Percentiles rank a stretch among this genome's conserved stretches.
phyloP scores from a whole-genome alignment of 1,284 basidiomycete genomes.

The Mycena sp. region DNA sequence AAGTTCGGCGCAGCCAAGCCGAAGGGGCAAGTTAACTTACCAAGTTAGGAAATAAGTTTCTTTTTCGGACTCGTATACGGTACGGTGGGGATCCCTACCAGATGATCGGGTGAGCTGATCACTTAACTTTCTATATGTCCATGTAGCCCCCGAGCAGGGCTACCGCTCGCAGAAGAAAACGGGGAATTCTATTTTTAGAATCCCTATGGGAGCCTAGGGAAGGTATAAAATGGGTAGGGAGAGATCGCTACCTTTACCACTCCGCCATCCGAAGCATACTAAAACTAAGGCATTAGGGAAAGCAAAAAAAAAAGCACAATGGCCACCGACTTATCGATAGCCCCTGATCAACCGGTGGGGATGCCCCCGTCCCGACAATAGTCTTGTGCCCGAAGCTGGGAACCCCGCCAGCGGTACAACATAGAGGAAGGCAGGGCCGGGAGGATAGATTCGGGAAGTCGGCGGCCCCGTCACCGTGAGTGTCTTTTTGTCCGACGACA shows the following conservation, averaged over 20 bases:
- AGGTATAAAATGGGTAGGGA: too few relatives aligned
- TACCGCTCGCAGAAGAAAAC: too few relatives aligned
- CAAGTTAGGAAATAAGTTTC: too few relatives aligned
- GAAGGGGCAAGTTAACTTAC: too few relatives aligned
- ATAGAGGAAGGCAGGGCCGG: slow-evolving; percentile 76
- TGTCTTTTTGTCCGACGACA: slow-evolving; percentile 38
- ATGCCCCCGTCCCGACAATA: slow-evolving; percentile 8
- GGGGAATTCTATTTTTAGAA: too few relatives aligned
- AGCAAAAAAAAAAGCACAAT: slow-evolving; percentile 6
- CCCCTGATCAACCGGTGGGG: slow-evolving; percentile 21
- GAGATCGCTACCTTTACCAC: slow-evolving; percentile 10
- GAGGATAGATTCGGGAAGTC: slow-evolving; percentile 71
- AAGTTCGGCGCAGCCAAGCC: too few relatives aligned
- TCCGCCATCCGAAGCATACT: slow-evolving; percentile 12
- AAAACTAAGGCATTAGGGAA: slow-evolving; percentile 6
- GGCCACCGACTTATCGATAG: slow-evolving; percentile 29
- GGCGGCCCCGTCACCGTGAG: slow-evolving; percentile 67
- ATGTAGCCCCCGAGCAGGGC: too few relatives aligned
- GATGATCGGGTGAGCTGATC: too few relatives aligned
- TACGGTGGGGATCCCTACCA: too few relatives aligned
- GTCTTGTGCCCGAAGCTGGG: slow-evolving; percentile 16
- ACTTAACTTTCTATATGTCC: too few relatives aligned
- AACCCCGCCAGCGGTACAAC: slow-evolving; percentile 35
- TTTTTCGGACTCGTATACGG: too few relatives aligned
- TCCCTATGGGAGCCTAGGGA: too few relatives aligned